Evolutionary conservation across 768 basidiomycete species (phyloP), one percentile per base, ranked within the genome.

Genomic region (Boletus pseudo-olivaceus): DNA sequence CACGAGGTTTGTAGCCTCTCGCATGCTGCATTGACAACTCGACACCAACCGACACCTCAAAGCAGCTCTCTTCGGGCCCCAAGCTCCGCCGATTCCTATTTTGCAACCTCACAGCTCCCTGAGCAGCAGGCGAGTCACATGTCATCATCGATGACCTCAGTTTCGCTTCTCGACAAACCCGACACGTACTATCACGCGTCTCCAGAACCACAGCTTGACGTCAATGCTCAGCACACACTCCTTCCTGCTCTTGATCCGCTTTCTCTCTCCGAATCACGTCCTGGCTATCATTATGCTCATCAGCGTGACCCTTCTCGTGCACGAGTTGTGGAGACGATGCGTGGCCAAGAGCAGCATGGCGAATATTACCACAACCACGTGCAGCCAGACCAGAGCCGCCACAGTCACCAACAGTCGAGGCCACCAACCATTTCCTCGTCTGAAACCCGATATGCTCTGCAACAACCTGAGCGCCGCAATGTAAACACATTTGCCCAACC

Each of bases 1-100:
- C 67, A 68, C 65, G 67, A 67, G 67, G 67, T 60, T 52, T 35
- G 59, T 44, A 54, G 51, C 66, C 63, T 65, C 53, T 60, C 67
- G 33, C 66, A 67, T 53, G 47, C 61, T 53, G 63, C 66, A 47
- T 51, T 66, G 56, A 26, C 61, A 33, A 38, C 57, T 44, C 54
- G 53, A 50, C 64, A 46, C 58, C 65, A 58, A 27, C 55, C 58
- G 37, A 54, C 62, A 54, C 51, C 65, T 39, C 56, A 51, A 27
- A 38, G 30, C 49, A 49, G 26, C 51, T 65, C 67, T 60, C 53
- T 64, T 53, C 56, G 54, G 10, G 49, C 48, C 34, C 54, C 46
- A 47, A 55, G 46, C 56, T 55, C 66, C 56, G 56, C 62, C 47
- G 59, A 56, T 53, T 26, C 62, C 49, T 67, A 59, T 67, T 67